Percentiles rank a stretch among this genome's conserved stretches.
These are phyloP conservation scores for Xylariaceae sp. DNA, from an alignment of 2,329 filamentous ascomycete genomes.

Conservation along the genomic window DNA sequence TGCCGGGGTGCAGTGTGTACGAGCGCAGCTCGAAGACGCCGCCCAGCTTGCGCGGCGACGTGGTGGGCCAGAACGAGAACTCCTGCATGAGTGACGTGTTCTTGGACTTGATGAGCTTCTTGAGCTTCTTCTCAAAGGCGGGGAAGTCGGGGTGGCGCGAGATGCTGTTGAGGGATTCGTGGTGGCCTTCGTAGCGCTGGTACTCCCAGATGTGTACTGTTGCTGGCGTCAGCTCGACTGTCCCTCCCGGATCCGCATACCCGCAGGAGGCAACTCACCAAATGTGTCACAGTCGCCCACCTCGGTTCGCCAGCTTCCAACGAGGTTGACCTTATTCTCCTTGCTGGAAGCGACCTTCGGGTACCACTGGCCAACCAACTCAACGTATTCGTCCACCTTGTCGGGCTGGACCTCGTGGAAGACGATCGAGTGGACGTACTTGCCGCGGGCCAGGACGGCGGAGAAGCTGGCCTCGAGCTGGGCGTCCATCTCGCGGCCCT, in stretches of 20 bases:
- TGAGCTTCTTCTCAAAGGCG: conserved; percentile 77
- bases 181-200: conserved; percentile 92
- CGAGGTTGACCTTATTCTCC: conserved; percentile 90
- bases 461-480: conserved; percentile 96
- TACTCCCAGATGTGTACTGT: conserved; percentile 99
- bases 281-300: conserved; percentile 97
- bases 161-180: conserved; percentile 82
- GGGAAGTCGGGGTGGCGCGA: conserved; percentile 74
- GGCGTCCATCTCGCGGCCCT: conserved; percentile 86
- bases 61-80: conserved; percentile 99
- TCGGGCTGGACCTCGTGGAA: conserved; percentile 94
- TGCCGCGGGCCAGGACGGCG: conserved; percentile 87
- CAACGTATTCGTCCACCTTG: conserved; percentile 88
- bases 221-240: too few relatives aligned
- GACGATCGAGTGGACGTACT: conserved; percentile 97
- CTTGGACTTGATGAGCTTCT: conserved; percentile 76
- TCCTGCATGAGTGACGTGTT: conserved; percentile 95
- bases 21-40: conserved; percentile 94
- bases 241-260: too few relatives aligned
- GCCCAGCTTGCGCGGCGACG: conserved; percentile 78
- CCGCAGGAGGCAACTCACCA: conserved; percentile 23
- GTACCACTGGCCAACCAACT: conserved; percentile 86
- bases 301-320: conserved; percentile 97
- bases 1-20: conserved; percentile 92
- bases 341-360: conserved; percentile 76